Base-by-base conservation (phyloP, 768 basidiomycete genomes). In the Coprinopsis strossmayeri region DNA sequence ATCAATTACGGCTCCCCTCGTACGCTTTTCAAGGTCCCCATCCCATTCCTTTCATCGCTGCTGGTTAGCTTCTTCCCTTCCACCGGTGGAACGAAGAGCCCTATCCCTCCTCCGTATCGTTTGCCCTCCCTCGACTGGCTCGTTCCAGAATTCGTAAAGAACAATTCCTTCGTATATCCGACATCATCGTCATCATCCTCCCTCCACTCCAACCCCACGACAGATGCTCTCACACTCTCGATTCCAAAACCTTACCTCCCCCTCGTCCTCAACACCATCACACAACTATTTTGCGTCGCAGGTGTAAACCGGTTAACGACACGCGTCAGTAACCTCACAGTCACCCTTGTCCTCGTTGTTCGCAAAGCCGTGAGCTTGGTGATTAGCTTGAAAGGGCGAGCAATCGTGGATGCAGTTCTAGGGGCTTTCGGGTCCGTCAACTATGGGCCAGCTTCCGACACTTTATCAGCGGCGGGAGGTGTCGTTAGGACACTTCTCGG, bases 231-330 rank as follows among this genome's bases (percentile, higher is more conserved):
- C 27, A 51, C 58, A 11, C 44, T 78, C 30, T 65, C 68, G 1
- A 60, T 91, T 51, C 91, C 90, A 12, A 55, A 70, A 15, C 75
- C 82, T 28, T 74, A 81, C 57, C 46, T 82, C 12, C 77, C 84
- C 3, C 75, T 97, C 34, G 58, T 76, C 13, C 63, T 88, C 27
- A 95, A 94, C 66, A 84, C 92, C 7, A 48, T 83, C 32, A 94
- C 92, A 0, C 91, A 93, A 60, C 72, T 92, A 3, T 52, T 94
- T 5, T 97, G 93, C 65, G 82, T 87, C 13, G 71, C 88, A 0
- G 93, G 93, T 26, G 93, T 95, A 37, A 82, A 96, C 62, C 73
- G 89, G 40, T 74, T 97, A 52, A 91, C 91, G 0, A 81, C 83
- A 0, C 77, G 81, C 39, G 84, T 90, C 4, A 79, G 77, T 43